These are phyloP conservation scores for Spathaspora arborariae DNA, from an alignment of 805 yeast species.

Conservation along the genomic window DNA sequence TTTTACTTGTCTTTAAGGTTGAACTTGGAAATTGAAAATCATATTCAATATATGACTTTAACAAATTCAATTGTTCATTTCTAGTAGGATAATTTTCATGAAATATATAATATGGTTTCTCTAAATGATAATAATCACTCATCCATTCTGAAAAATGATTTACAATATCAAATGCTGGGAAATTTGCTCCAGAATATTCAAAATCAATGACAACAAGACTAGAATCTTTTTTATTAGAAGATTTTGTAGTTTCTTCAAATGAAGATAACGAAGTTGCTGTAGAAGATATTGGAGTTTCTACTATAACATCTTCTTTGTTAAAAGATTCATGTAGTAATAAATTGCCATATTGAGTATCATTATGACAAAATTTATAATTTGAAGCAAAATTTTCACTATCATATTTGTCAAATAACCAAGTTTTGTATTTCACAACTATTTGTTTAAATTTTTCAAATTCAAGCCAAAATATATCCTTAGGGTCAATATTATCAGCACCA, in stretches of 20 bases:
- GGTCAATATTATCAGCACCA: slow-evolving; percentile 24
- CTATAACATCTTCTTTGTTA: slow-evolving; percentile 45
- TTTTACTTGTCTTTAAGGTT: slow-evolving; percentile 19
- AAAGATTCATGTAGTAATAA: slow-evolving; percentile 57
- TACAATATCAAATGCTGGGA: slow-evolving; percentile 85
- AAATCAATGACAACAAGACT: slow-evolving; percentile 92
- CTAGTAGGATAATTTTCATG: slow-evolving; percentile 59
- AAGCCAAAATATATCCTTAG: slow-evolving; percentile 38
- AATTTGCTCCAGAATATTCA: slow-evolving; percentile 90
- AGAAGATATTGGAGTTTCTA: slow-evolving; percentile 7
- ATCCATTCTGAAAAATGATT: slow-evolving; percentile 98
- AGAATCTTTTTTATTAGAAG: slow-evolving; percentile 31
- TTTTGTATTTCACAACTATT: slow-evolving; percentile 48
- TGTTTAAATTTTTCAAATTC: slow-evolving; percentile 49
- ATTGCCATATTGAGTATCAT: slow-evolving; percentile 96
- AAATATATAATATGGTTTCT: slow-evolving; percentile 48
- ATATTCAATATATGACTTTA: slow-evolving; percentile 75
- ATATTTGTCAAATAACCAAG: slow-evolving; percentile 58
- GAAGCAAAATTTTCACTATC: slow-evolving; percentile 40
- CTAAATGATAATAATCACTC: slow-evolving; percentile 78
- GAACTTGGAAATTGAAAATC: slow-evolving; percentile 37
- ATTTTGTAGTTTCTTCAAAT: slow-evolving; percentile 11
- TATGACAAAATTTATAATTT: slow-evolving; percentile 80
- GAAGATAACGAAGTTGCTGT: neutral
- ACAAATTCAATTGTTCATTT: slow-evolving; percentile 64